phyloP scores from a whole-genome alignment of 371 early-diverging fungal species.

The Mucor circinelloides region DNA sequence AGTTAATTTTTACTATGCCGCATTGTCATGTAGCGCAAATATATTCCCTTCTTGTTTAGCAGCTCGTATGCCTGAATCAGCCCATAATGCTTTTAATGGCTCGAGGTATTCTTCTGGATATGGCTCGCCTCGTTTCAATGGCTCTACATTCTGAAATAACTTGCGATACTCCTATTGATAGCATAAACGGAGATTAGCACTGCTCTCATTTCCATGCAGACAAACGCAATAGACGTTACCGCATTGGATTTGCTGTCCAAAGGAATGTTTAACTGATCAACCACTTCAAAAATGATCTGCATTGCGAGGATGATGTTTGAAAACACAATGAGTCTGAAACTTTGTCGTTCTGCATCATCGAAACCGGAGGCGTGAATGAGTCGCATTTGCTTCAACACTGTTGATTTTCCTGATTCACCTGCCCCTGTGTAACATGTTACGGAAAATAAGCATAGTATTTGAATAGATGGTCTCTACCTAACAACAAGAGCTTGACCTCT shows the following conservation, averaged over 20 bases:
- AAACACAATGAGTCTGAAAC: conserved; percentile 75
- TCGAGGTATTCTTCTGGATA: conserved; percentile 72
- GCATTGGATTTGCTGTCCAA: conserved; percentile 6
- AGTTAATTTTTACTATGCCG: conserved; percentile 54
- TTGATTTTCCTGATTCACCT: conserved; percentile 91
- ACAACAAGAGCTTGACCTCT: conserved; percentile 87
- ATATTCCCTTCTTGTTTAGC: conserved; percentile 63
- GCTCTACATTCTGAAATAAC: conserved; percentile 35
- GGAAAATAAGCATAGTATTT: background rate
- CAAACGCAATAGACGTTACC: background rate
- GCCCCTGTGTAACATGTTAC: conserved; percentile 63
- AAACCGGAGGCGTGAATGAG: conserved; percentile 91
- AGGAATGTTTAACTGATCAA: conserved; percentile 37
- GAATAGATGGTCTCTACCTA: conserved; percentile 49
- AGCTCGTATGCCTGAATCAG: conserved; percentile 72
- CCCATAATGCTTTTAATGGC: conserved; percentile 76
- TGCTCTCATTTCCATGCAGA: background rate
- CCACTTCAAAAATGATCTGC: conserved; percentile 62
- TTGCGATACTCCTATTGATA: conserved; percentile 23
- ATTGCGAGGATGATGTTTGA: conserved; percentile 79
- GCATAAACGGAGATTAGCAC: background rate
- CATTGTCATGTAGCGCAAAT: conserved; percentile 83
- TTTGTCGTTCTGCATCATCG: conserved; percentile 71
- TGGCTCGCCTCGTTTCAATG: conserved; percentile 54
- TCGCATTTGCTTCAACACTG: conserved; percentile 92